Evolutionary conservation across 371 early-diverging fungal species (phyloP), one percentile per base, ranked within the genome.

Genomic region (Mucor irregularis): DNA sequence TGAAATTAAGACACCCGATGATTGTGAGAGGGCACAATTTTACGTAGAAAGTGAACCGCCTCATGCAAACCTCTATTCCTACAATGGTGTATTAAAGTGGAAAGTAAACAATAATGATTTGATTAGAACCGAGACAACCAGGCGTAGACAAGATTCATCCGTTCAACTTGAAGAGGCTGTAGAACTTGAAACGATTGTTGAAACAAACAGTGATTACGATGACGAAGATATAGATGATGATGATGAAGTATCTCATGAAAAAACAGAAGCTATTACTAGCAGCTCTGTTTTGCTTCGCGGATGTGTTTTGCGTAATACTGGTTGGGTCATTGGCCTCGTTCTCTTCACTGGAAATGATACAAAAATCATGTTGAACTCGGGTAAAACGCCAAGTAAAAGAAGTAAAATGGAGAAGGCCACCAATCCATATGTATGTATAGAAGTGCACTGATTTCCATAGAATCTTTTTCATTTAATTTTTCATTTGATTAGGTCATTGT

Each of bases 371-470:
- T 76, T 91, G 51, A 95, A 94, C 64, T 79, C 94, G 3, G 97
- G 95, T 16, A 87, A 85, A 50, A 96, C 96, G 0, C 96, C 96
- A 5, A 90, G 90, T 53, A 99, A 99, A 76, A 89, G 93, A 33
- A 93, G 94, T 68, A 85, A 87, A 37, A 94, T 99, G 64, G 99
- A 99, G 66, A 87, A 90, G 50, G 92, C 92, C 58, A 86, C 99
- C 53, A 98, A 99, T 71, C 90, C 88, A 42, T 96, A 95, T 71
- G 90, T 91, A 80, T 72, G 45, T 14, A 22, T 22, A 11, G 21
- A 40, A 40, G 24, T 24, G 9, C 16, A 25, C 24, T 26, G 9
- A 26, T 26, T 14, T 8, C n/a, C 1, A 7, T 24, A 10, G 26
- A 26, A 44, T 49, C n/a, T n/a, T n/a, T n/a, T n/a, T n/a, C n/a